phyloP scores from a whole-genome alignment of 805 yeast genomes.

The Pichia deserticola region DNA sequence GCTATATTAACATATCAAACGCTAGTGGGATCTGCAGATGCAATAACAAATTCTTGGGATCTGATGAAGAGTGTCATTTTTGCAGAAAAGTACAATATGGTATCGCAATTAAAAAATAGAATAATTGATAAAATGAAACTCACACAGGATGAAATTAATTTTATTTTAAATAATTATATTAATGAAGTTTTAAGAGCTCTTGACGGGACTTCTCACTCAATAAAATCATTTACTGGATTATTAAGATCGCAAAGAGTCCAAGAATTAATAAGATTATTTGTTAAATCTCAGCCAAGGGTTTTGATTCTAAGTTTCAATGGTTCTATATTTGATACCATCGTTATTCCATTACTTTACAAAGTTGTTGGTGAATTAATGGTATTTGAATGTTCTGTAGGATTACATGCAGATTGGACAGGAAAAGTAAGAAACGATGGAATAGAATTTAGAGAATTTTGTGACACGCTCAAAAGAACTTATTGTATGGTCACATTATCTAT shows the following conservation, averaged over 20 bases:
- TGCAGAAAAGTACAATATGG: slow-evolving; percentile 18
- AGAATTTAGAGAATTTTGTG: slow-evolving; percentile 14
- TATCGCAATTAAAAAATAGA: slow-evolving; percentile 11
- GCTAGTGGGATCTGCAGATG: slow-evolving; percentile 19
- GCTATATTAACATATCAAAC: slow-evolving; percentile 26
- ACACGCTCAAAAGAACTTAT: slow-evolving; percentile 20
- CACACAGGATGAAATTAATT: background rate
- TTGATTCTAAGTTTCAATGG: slow-evolving; percentile 18
- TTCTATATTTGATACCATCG: slow-evolving; percentile 18
- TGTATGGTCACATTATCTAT: slow-evolving; percentile 21
- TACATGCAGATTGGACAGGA: slow-evolving; percentile 7
- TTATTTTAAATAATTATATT: slow-evolving; percentile 5
- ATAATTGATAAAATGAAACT: slow-evolving; percentile 19
- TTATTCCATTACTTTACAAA: slow-evolving; percentile 21
- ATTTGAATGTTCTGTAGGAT: slow-evolving; percentile 11
- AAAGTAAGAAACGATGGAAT: slow-evolving; percentile 6
- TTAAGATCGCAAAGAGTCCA: slow-evolving; percentile 15
- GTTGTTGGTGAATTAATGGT: slow-evolving; percentile 20
- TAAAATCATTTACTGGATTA: slow-evolving; percentile 15
- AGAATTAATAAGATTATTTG: slow-evolving; percentile 22
- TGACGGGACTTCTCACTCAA: slow-evolving; percentile 5
- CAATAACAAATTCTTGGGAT: slow-evolving; percentile 16
- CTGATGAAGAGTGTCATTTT: slow-evolving; percentile 22
- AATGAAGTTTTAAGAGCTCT: slow-evolving; percentile 15
- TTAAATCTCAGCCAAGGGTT: slow-evolving; percentile 14